Evolutionary conservation across 2,329 filamentous ascomycete genomes (phyloP).

Genomic region (Botrytis pseudocinerea): DNA sequence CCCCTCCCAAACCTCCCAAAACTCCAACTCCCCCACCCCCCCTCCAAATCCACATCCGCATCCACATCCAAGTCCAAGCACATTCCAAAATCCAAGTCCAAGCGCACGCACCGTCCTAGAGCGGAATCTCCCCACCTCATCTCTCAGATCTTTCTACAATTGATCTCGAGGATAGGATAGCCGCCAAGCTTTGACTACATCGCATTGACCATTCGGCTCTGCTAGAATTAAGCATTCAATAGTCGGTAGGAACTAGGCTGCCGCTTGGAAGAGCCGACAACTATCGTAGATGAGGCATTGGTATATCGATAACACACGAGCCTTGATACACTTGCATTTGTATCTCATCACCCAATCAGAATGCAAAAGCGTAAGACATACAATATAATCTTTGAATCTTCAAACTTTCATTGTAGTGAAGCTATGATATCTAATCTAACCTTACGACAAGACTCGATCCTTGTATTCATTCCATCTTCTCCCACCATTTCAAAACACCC

Average conservation of each 20-base stretch:
- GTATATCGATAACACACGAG: neutral
- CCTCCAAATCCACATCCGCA: neutral
- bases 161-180: neutral
- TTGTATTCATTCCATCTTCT: neutral
- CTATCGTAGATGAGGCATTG: neutral
- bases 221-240: neutral
- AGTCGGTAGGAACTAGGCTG: neutral
- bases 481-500: neutral
- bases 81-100: neutral
- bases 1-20: neutral
- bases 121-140: neutral
- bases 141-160: neutral
- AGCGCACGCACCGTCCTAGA: neutral
- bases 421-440: slow-evolving; percentile 3
- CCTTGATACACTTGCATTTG: neutral
- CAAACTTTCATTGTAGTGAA: slow-evolving; percentile 6
- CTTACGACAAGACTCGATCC: neutral
- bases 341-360: neutral
- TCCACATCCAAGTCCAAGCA: neutral
- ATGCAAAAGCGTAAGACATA: neutral
- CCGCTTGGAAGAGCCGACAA: neutral
- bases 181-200: neutral
- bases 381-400: neutral
- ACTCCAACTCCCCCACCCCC: neutral
- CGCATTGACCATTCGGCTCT: neutral